Base-by-base conservation (phyloP, 768 basidiomycete species). In the Leccinum disarticulatum region DNA sequence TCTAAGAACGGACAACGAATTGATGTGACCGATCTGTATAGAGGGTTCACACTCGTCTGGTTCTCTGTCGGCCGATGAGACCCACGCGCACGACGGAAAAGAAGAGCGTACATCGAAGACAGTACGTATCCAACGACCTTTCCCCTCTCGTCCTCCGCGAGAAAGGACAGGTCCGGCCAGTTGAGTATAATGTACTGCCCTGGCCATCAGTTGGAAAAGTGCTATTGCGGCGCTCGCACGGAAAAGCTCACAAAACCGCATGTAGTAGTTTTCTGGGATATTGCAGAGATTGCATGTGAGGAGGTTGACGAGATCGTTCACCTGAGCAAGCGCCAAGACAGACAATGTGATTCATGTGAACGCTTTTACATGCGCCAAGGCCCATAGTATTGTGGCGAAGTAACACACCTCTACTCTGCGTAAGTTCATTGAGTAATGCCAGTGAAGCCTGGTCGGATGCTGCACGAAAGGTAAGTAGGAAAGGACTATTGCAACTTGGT, bases 61-160 rank as follows among this genome's bases (percentile, higher is more conserved):
- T 28, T 74, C 71, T 61, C 71, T 72, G 25, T 48, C 15, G 6
- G 22, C 19, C 13, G 36, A 52, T 63, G n/a, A 67, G 61, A 59
- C 17, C 31, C 22, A 30, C 28, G 13, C 47, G 10, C 17, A 22
- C 35, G 33, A 54, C 19, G 14, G 28, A 19, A 43, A 36, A 51
- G n/a, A n/a, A 22, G 43, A 28, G 67, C 80, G 35, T 54, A 83
- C 83, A 84, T 81, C 52, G 83, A 82, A 0, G 80, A 80, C n/a
- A 84, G 65, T 15, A 84, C 82, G 64, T 83, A 84, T 10, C 83
- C 83, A 1, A 84, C 82, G 22, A 84, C 75, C 25, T 78, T 76
- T 1, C 83, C 81, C 25, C 67, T 70, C 35, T 77, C 74, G 52
- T 82, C 78, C 52, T 81, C 81, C 1, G 82, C 83, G 6, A 84